Evolutionary conservation across 208 protist species (phyloP).

Genomic region (Wallacemonas sp.): DNA sequence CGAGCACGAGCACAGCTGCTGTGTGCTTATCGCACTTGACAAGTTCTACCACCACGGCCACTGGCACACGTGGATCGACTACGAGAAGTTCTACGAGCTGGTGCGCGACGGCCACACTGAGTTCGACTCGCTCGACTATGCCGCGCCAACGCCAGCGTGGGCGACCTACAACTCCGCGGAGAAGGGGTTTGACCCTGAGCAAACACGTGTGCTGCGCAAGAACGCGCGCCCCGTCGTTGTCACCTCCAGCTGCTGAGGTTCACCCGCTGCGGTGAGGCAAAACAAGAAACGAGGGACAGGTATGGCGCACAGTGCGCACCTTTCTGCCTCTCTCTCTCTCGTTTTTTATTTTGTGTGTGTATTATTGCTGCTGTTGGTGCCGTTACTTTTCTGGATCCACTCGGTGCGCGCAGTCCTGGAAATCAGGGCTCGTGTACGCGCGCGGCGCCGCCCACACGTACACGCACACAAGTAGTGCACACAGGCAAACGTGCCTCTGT

Average conservation of each 20-base stretch:
- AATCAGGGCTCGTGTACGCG: too few relatives aligned
- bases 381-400: too few relatives aligned
- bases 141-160: conserved; percentile 72
- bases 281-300: too few relatives aligned
- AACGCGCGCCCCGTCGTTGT: conserved; percentile 44
- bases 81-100: conserved; percentile 76
- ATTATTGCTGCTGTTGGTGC: background rate
- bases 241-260: conserved; percentile 42
- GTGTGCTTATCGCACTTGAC: conserved; percentile 85
- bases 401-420: too few relatives aligned
- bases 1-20: conserved; percentile 93
- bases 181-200: conserved; percentile 87
- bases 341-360: conserved; percentile 3
- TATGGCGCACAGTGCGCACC: background rate
- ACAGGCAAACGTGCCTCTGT: background rate
- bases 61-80: conserved; percentile 93
- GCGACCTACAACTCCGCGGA: conserved; percentile 77
- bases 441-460: background rate
- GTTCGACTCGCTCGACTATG: conserved; percentile 84
- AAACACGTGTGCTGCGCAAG: conserved; percentile 67
- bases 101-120: conserved; percentile 34
- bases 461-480: background rate
- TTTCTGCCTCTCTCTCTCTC: conserved; percentile 2
- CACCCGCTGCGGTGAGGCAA: too few relatives aligned
- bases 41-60: conserved; percentile 74